These are phyloP conservation scores for Gymnopilus junonius DNA, from an alignment of 768 basidiomycete genomes.

Conservation along the genomic window DNA sequence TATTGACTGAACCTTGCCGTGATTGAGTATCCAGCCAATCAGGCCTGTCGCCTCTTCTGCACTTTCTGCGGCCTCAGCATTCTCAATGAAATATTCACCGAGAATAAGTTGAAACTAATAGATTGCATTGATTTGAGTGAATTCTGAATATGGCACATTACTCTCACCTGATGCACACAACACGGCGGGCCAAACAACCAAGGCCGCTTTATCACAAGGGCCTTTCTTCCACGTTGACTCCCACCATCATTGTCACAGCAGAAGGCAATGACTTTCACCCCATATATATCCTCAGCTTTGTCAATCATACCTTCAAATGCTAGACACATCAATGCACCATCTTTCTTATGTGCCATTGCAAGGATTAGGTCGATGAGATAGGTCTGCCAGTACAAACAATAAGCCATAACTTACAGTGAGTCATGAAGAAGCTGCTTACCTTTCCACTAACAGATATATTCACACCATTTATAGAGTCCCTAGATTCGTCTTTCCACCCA, in stretches of 20 bases:
- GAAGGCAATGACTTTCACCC: conserved; percentile 17
- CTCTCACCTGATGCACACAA: conserved; percentile 30
- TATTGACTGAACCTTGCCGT: conserved; percentile 25
- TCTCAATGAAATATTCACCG: conserved; percentile 28
- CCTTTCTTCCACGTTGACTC: conserved; percentile 26
- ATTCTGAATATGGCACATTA: too few species aligned
- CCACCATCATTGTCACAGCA: conserved; percentile 32
- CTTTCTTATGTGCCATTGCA: too few species aligned
- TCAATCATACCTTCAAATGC: too few species aligned
- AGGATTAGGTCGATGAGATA: too few species aligned
- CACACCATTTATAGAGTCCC: conserved; percentile 28
- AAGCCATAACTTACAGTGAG: too few species aligned
- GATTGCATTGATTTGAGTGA: too few species aligned
- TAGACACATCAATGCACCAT: too few species aligned
- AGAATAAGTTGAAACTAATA: conserved; percentile 28
- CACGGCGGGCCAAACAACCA: too few species aligned
- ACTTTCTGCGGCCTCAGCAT: conserved; percentile 20
- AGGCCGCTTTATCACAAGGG: conserved; percentile 19
- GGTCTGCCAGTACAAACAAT: too few species aligned
- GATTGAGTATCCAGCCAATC: conserved; percentile 31
- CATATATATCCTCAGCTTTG: conserved; percentile 19
- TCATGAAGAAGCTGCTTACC: too few species aligned
- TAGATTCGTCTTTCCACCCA: conserved; percentile 31
- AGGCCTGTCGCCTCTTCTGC: conserved; percentile 29
- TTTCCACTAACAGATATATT: conserved; percentile 26